These are phyloP conservation scores for Rutstroemia sp. DNA, from an alignment of 2,329 filamentous ascomycete species.

Conservation along the genomic window DNA sequence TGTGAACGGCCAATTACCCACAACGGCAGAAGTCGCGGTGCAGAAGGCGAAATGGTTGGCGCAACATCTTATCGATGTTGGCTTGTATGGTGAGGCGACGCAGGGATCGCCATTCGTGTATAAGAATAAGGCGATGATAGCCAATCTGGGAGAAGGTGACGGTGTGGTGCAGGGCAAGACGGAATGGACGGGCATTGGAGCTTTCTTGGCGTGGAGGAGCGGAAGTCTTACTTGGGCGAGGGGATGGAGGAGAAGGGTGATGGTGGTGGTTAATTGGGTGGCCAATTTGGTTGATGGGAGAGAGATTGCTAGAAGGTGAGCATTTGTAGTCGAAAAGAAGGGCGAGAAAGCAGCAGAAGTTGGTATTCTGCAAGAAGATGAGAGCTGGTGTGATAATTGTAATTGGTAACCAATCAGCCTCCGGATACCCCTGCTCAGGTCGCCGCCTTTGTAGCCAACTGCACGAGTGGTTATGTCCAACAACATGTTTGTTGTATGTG, in stretches of 20 bases:
- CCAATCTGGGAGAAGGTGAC: constrained; percentile 17
- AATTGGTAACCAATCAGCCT: no score
- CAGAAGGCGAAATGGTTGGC: constrained; percentile 17
- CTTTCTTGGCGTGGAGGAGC: constrained; percentile 21
- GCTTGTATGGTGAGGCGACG: neutral
- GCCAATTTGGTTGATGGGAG: constrained; percentile 16
- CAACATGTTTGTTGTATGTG: no score
- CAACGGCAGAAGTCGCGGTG: constrained; percentile 16
- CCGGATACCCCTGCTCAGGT: no score
- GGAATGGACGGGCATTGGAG: constrained; percentile 15
- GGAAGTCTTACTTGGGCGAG: constrained; percentile 19
- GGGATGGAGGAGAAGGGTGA: constrained; percentile 17
- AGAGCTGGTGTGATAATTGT: no score
- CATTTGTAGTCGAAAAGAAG: no score
- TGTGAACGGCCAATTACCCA: constrained; percentile 12
- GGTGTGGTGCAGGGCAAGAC: constrained; percentile 16
- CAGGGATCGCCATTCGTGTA: constrained; percentile 12
- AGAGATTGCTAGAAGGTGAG: constrained; percentile 13
- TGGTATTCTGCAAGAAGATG: no score
- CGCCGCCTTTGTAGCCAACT: no score
- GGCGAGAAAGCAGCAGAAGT: no score
- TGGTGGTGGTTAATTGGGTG: constrained; percentile 18
- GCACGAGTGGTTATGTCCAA: no score
- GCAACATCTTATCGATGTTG: neutral
- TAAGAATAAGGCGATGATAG: constrained; percentile 14